Conservation (phyloP, 176 grass and related monocot species). For the Aegilops umbellulata region DNA sequence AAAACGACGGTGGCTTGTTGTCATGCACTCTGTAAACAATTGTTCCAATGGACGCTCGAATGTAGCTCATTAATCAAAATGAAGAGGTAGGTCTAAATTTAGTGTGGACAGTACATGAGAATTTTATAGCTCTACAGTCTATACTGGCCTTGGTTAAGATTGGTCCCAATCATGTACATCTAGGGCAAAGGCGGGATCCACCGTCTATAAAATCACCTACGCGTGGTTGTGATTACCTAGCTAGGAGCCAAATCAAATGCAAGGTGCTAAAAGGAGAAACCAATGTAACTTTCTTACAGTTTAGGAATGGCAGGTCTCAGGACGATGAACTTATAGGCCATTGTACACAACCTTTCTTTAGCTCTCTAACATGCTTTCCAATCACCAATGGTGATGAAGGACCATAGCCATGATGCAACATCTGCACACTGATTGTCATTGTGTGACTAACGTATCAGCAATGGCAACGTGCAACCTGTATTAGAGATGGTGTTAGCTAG, state of each 20-base stretch:
- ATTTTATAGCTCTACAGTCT: neutral
- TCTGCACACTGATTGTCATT: no score
- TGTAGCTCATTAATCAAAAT: neutral
- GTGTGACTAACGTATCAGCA: no score
- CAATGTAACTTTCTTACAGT: neutral
- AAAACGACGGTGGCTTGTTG: neutral
- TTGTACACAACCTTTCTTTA: neutral
- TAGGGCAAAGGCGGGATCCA: neutral
- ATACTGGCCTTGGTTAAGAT: neutral
- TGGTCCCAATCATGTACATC: neutral
- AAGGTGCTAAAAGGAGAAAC: neutral
- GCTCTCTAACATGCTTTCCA: neutral
- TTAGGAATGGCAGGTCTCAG: neutral
- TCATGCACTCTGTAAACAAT: neutral
- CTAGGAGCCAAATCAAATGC: neutral
- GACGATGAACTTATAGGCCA: neutral
- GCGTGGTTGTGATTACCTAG: neutral
- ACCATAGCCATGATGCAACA: no score
- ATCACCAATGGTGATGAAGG: neutral
- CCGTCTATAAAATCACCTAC: neutral
- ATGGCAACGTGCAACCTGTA: no score
- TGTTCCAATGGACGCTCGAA: neutral
- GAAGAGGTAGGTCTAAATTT: neutral
- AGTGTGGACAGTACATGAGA: neutral
- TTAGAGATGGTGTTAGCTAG: no score